Percentiles rank a stretch among this genome's conserved stretches.
These are phyloP conservation scores for Clarireedia hainanense DNA, from an alignment of 2,329 filamentous ascomycete species.

Conservation along the genomic window DNA sequence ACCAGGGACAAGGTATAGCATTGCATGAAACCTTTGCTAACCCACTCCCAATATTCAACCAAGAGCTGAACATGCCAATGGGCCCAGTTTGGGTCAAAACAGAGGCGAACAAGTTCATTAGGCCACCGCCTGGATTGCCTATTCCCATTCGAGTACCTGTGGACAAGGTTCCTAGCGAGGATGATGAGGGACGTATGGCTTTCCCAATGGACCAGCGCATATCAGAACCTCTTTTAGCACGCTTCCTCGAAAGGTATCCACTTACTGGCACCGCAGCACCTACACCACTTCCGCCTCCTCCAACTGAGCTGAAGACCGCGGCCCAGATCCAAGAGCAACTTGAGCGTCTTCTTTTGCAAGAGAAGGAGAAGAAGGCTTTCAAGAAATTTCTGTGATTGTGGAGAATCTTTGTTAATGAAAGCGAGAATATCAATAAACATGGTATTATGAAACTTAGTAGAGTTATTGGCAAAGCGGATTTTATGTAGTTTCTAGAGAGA, in stretches of 20 bases:
- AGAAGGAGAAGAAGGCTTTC: slow-evolving; percentile 10
- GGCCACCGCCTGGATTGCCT: neutral
- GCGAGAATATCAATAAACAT: neutral
- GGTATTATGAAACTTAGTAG: neutral
- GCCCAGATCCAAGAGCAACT: slow-evolving; percentile 9
- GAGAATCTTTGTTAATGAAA: neutral
- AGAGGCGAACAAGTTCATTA: neutral
- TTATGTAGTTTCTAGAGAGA: neutral
- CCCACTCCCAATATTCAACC: neutral
- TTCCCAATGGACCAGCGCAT: slow-evolving; percentile 17
- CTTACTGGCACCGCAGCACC: slow-evolving; percentile 22
- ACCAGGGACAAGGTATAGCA: neutral
- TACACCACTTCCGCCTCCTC: neutral
- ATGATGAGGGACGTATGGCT: slow-evolving; percentile 19
- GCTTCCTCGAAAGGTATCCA: slow-evolving; percentile 26
- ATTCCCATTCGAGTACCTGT: neutral
- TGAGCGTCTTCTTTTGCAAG: slow-evolving; percentile 6
- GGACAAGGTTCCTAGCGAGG: slow-evolving; percentile 3
- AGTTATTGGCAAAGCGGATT: neutral
- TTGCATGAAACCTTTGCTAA: neutral
- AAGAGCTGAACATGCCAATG: neutral
- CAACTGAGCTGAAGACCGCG: neutral
- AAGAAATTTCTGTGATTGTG: neutral
- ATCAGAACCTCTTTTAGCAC: slow-evolving; percentile 19
- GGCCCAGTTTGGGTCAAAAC: slow-evolving; percentile 6